Percentiles rank a stretch among this genome's conserved stretches.
Evolutionary conservation across 768 basidiomycete species (phyloP).

Genomic region (Lactarius vividus): DNA sequence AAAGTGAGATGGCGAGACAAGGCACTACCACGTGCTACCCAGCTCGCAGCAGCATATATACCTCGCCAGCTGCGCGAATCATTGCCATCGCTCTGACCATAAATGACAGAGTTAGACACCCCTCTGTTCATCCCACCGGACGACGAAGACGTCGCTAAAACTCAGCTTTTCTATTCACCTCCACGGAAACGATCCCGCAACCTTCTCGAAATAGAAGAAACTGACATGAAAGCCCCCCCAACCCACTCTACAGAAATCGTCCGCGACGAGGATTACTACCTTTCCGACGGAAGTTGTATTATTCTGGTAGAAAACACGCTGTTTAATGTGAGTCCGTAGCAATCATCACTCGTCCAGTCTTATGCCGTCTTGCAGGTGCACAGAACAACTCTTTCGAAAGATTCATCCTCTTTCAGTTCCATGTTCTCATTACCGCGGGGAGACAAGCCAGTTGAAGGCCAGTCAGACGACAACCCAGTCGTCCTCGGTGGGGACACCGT

Average conservation of each 20-base stretch:
- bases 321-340: constrained; percentile 23
- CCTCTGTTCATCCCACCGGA: constrained; percentile 28
- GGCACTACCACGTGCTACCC: constrained; percentile 12
- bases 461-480: constrained; percentile 63
- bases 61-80: neutral
- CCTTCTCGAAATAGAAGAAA: constrained; percentile 13
- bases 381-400: constrained; percentile 45
- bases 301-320: constrained; percentile 25
- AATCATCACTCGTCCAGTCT: neutral
- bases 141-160: constrained; percentile 19
- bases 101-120: constrained; percentile 24
- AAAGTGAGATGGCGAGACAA: neutral
- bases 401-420: constrained; percentile 59
- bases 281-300: constrained; percentile 28
- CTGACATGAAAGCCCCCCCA: constrained; percentile 2
- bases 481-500: constrained; percentile 59
- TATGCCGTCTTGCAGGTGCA: constrained; percentile 21
- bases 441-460: constrained; percentile 49
- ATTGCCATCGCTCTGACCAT: neutral
- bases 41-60: neutral
- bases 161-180: constrained; percentile 25
- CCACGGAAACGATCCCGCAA: constrained; percentile 25
- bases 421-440: constrained; percentile 71
- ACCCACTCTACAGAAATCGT: constrained; percentile 7
- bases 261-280: constrained; percentile 26